Percentiles rank a stretch among this genome's conserved stretches.
These are phyloP conservation scores for Gossypium sturtianum DNA, from an alignment of 345 rosid genomes.

Conservation along the genomic window DNA sequence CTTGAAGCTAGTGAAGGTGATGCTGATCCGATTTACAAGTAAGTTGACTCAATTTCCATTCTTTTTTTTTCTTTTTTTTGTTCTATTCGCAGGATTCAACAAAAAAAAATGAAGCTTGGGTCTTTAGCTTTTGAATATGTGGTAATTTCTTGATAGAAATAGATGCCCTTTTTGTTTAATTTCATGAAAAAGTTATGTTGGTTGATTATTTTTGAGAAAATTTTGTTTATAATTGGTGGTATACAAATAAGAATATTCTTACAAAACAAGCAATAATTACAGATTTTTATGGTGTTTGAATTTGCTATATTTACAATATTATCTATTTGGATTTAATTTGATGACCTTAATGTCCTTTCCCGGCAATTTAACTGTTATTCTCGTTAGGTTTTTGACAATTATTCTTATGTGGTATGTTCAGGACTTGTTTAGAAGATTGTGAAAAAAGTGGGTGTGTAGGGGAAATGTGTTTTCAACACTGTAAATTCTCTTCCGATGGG, in stretches of 20 bases:
- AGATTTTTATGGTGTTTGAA: not conserved
- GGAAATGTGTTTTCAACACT: constrained; percentile 69
- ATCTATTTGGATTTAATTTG: not conserved
- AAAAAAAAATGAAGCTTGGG: not conserved
- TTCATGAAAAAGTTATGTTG: not conserved
- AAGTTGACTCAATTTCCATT: constrained; percentile 10
- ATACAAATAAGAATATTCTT: not conserved
- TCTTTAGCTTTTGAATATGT: not conserved
- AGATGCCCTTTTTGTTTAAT: not conserved
- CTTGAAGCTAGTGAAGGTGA: constrained; percentile 74
- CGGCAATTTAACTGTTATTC: not conserved
- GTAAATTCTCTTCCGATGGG: constrained; percentile 86
- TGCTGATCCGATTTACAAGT: constrained; percentile 85
- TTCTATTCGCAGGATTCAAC: constrained; percentile 9
- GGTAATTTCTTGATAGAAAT: not conserved
- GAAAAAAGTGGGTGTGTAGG: constrained; percentile 82
- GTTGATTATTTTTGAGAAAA: constrained; percentile 1
- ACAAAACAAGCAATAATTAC: not conserved
- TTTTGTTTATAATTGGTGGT: not conserved
- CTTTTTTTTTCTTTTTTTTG: not conserved
- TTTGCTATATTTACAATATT: not conserved
- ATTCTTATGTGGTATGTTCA: constrained; percentile 17
- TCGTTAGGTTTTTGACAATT: not conserved
- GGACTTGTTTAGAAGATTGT: constrained; percentile 71
- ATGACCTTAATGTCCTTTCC: not conserved